A percentile compares a stretch with the other conserved stretches of the same genome.
phyloP scores from a whole-genome alignment of 495 filamentous ascomycete genomes.

The Aspergillus incahuasiensis region DNA sequence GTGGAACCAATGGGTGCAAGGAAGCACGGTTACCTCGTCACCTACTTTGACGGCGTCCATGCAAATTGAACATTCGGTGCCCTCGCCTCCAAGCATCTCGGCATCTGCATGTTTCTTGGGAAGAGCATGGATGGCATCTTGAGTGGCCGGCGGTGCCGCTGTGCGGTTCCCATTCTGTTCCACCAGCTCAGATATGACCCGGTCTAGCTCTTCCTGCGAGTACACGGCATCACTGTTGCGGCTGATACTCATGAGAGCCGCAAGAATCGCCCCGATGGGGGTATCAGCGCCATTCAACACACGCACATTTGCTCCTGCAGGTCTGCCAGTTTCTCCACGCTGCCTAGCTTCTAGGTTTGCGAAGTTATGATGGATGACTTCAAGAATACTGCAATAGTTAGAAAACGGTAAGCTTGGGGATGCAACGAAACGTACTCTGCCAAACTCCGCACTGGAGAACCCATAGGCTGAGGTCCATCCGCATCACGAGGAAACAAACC shows the following conservation, averaged over 20 bases:
- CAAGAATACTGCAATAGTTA: conserved; percentile 25
- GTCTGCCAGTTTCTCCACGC: not conserved
- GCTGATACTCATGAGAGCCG: conserved; percentile 54
- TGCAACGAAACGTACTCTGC: conserved; percentile 28
- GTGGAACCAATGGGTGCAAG: conserved; percentile 93
- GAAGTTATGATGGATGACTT: conserved; percentile 23
- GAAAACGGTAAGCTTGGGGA: not conserved
- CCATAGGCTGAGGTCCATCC: conserved; percentile 28
- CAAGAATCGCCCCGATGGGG: conserved; percentile 32
- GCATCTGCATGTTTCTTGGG: conserved; percentile 63
- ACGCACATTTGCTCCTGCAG: conserved; percentile 18
- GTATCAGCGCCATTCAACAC: conserved; percentile 19
- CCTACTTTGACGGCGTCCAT: conserved; percentile 79
- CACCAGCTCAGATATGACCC: conserved; percentile 82
- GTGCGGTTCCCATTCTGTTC: conserved; percentile 70
- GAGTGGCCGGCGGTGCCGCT: conserved; percentile 77
- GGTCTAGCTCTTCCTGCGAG: conserved; percentile 83
- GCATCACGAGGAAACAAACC: conserved; percentile 32
- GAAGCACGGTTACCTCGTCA: conserved; percentile 71
- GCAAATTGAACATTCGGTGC: conserved; percentile 84
- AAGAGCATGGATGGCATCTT: conserved; percentile 65
- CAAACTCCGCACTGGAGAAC: conserved; percentile 23
- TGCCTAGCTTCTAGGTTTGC: conserved; percentile 4
- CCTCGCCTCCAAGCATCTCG: conserved; percentile 58
- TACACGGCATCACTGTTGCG: conserved; percentile 82